Evolutionary conservation across 352 stramenopile species (phyloP).

Genomic region (Globisporangium recalcitrans): DNA sequence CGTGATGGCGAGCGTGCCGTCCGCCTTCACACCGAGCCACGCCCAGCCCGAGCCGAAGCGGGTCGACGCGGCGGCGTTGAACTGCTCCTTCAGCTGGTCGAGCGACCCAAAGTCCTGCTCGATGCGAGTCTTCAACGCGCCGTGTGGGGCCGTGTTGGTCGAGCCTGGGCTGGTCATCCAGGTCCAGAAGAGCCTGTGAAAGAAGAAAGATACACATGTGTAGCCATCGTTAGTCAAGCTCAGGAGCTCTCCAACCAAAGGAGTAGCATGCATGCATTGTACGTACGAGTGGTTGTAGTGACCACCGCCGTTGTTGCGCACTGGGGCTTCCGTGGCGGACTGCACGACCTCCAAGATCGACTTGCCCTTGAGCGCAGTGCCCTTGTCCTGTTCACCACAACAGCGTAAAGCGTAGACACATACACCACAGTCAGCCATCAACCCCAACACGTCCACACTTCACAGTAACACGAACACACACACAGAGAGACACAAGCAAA

Average conservation of each 20-base stretch:
- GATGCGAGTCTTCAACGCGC: constrained; percentile 79
- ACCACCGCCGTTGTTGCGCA: constrained; percentile 83
- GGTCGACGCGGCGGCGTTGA: constrained; percentile 81
- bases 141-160: constrained; percentile 75
- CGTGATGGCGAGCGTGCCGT: constrained; percentile 93
- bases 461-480: no score
- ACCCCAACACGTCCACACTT: not conserved
- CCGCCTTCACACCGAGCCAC: constrained; percentile 82
- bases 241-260: no score
- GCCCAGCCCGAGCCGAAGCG: constrained; percentile 90
- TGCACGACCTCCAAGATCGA: constrained; percentile 78
- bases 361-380: constrained; percentile 63
- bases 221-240: not conserved
- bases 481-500: not conserved
- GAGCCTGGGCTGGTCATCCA: constrained; percentile 82
- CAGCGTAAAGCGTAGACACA: not conserved
- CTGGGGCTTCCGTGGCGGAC: constrained; percentile 59
- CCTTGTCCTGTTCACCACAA: constrained; percentile 45
- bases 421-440: not conserved
- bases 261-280: not conserved
- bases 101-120: constrained; percentile 89
- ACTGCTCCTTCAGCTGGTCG: constrained; percentile 87
- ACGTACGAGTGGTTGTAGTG: constrained; percentile 80
- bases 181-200: constrained; percentile 87
- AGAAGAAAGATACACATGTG: not conserved